Base-by-base conservation (phyloP, 345 rosid genomes). In the Populus ilicifolia region DNA sequence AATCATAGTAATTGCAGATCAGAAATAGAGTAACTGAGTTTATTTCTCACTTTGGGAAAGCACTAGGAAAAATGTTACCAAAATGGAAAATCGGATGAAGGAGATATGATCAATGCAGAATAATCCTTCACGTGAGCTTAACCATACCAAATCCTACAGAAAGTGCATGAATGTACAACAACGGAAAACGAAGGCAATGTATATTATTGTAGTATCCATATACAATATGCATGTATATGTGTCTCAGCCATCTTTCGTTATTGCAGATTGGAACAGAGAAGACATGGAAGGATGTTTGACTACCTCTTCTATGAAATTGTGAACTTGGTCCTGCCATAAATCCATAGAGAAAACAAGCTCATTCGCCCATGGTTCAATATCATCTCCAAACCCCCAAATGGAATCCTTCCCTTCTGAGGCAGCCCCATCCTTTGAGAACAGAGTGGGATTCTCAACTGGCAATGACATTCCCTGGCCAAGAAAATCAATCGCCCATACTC, bases 401-500 rank as follows among this genome's bases (percentile, higher is more conserved):
- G 71, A 39, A 75, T 83, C 72, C 50, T 78, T 78, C 59, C 71
- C 77, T 78, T 79, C 83, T 18, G 75, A 76, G 59, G 50, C 39
- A 23, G 76, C 54, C n/a, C 75, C 81, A 33, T 85, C 81, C 63
- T 78, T 71, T 29, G 85, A 85, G 5, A 39, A 8, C 30, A 78
- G 75, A 66, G 98, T 90, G 44, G 98, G 99, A 80, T 96, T 86
- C 82, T 92, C 94, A 78, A 78, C 67, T 0, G 98, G 97, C 71
- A 96, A 85, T 6, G 97, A 93, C 86, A 84, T 80, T 73, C 99
- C 98, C 81, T 93, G 99, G 6, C 99, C 99, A 6, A 96, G 89
- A 87, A 96, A 96, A 87, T 96, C 99, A 59, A 92, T 84, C 8
- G 99, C 96, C 96, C 94, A 96, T n/a, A 92, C 99, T 85, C 98